A percentile compares a stretch with the other conserved stretches of the same genome.
Conservation (phyloP, 495 filamentous ascomycete genomes). For the Penicillium dipodomyicola region DNA sequence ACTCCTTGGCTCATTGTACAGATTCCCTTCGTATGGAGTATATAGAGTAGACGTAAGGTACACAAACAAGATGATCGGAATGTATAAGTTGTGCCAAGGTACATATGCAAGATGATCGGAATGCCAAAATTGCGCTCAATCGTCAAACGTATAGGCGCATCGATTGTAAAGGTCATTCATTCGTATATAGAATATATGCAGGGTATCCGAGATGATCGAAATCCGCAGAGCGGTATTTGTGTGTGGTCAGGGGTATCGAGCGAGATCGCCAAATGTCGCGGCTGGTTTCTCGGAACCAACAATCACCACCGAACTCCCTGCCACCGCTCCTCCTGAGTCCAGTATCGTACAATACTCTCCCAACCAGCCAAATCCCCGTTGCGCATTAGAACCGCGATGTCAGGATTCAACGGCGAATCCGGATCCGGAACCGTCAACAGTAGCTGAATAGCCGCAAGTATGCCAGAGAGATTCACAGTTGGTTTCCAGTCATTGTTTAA, state of each 20-base stretch:
- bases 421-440: conserved; percentile 72
- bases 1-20: background rate
- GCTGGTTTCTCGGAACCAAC: too few relatives aligned
- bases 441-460: conserved; percentile 73
- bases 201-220: too few relatives aligned
- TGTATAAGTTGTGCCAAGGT: background rate
- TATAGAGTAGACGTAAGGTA: conserved; percentile 1
- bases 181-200: too few relatives aligned
- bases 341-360: conserved; percentile 78
- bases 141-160: too few relatives aligned
- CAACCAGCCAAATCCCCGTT: conserved; percentile 73
- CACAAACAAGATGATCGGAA: conserved; percentile 16
- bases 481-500: too few relatives aligned
- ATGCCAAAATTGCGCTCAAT: too few relatives aligned
- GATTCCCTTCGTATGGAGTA: background rate
- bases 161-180: too few relatives aligned
- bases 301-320: too few relatives aligned
- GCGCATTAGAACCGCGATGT: conserved; percentile 75
- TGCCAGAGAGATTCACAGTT: conserved; percentile 45
- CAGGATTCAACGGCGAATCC: conserved; percentile 85
- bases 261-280: too few relatives aligned
- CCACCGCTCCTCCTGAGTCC: conserved; percentile 53
- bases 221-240: too few relatives aligned
- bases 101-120: too few relatives aligned
- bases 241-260: too few relatives aligned